Evolutionary conservation across 768 basidiomycete species (phyloP).

Genomic region (Mycena galericulata): DNA sequence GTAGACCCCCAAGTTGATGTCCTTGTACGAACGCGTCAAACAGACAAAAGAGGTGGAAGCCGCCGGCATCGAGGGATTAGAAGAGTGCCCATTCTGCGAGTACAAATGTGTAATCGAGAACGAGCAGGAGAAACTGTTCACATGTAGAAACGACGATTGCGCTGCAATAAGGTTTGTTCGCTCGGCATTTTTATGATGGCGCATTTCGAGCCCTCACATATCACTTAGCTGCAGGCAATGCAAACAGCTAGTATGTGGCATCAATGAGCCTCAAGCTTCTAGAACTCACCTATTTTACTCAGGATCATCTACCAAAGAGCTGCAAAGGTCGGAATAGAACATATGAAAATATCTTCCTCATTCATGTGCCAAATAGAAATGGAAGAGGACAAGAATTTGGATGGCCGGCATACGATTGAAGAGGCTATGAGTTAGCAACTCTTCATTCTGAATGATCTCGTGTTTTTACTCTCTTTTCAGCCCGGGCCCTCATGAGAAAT

Average conservation of each 20-base stretch:
- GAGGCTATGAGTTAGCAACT: conserved; percentile 88
- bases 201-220: not conserved
- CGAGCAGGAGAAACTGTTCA: conserved; percentile 72
- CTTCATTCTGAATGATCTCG: not conserved
- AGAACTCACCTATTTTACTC: conserved; percentile 5
- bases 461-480: conserved; percentile 48
- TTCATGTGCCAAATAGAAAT: conserved; percentile 60
- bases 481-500: conserved; percentile 85
- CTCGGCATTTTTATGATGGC: not conserved
- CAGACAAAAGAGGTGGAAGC: conserved; percentile 84
- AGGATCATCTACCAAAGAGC: conserved; percentile 87
- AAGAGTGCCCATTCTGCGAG: conserved; percentile 93
- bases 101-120: conserved; percentile 84
- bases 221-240: conserved; percentile 76
- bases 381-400: conserved; percentile 79
- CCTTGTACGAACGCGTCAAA: conserved; percentile 78
- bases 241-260: conserved; percentile 70
- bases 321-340: conserved; percentile 70
- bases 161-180: conserved; percentile 57
- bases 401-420: conserved; percentile 83
- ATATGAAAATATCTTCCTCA: conserved; percentile 3
- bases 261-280: conserved; percentile 14
- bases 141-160: conserved; percentile 72
- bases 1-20: conserved; percentile 67
- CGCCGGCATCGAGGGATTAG: conserved; percentile 82